These are phyloP conservation scores for Hyaloscypha hepaticicola DNA, from an alignment of 495 filamentous ascomycete species.

Conservation along the genomic window DNA sequence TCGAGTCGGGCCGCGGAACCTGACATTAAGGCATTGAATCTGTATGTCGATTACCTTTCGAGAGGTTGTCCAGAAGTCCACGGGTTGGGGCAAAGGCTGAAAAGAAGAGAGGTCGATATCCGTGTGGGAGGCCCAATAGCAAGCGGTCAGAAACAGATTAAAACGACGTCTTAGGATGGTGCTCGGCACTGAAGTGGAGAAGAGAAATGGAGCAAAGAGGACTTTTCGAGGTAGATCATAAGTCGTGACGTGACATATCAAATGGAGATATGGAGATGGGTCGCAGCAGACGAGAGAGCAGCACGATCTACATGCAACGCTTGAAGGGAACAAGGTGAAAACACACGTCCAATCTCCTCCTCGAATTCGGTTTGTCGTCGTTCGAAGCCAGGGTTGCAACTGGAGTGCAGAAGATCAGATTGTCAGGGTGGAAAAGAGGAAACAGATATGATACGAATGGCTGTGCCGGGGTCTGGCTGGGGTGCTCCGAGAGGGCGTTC, in stretches of 20 bases:
- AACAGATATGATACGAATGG: slow-evolving; percentile 29
- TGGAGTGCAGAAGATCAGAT: slow-evolving; percentile 7
- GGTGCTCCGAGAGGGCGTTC: not conserved
- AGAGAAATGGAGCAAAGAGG: not conserved
- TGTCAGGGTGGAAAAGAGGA: slow-evolving; percentile 26
- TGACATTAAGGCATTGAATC: slow-evolving; percentile 21
- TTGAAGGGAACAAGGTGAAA: not conserved
- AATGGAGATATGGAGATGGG: slow-evolving; percentile 1
- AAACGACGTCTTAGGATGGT: not conserved
- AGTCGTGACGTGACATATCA: not conserved
- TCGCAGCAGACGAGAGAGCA: slow-evolving; percentile 16
- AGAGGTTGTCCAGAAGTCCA: not conserved
- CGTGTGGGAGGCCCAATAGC: slow-evolving; percentile 1
- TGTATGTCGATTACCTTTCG: not conserved
- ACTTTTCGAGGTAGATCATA: not conserved
- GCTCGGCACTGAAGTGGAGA: slow-evolving; percentile 1
- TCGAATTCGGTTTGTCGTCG: not conserved
- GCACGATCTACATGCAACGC: slow-evolving; percentile 28
- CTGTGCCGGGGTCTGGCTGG: not conserved
- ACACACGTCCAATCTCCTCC: not conserved
- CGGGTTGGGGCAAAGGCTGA: not conserved
- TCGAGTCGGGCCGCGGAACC: not conserved
- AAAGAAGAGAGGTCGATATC: slow-evolving; percentile 1
- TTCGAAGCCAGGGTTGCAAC: not conserved
- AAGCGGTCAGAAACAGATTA: slow-evolving; percentile 2